phyloP scores from a whole-genome alignment of 2,329 filamentous ascomycete species.

The Cladophialophora immunda region DNA sequence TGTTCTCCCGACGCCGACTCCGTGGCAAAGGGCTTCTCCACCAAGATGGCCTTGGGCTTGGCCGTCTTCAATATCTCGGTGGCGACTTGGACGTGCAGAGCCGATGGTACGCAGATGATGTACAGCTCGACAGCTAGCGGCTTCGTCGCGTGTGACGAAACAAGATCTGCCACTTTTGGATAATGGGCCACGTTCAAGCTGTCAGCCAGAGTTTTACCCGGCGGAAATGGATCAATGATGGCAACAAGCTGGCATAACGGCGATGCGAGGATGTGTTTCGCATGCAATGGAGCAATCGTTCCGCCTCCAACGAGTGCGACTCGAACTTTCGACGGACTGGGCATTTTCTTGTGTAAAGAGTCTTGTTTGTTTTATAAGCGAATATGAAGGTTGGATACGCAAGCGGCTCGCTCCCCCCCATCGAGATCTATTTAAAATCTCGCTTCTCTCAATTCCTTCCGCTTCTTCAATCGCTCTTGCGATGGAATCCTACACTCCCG shows the following conservation, averaged over 20 bases:
- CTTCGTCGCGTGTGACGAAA: conserved; percentile 3
- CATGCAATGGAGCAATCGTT: conserved; percentile 12
- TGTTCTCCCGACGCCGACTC: background rate
- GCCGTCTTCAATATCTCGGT: background rate
- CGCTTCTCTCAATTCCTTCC: too few species aligned
- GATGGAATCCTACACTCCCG: too few species aligned
- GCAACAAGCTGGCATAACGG: conserved; percentile 10
- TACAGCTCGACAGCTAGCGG: conserved; percentile 3
- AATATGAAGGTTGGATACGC: too few species aligned
- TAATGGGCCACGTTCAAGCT: conserved; percentile 6
- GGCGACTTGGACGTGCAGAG: conserved; percentile 14
- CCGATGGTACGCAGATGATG: conserved; percentile 20
- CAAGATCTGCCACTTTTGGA: background rate
- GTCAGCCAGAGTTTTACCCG: conserved; percentile 7
- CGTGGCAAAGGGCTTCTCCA: conserved; percentile 17
- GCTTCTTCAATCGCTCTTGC: too few species aligned
- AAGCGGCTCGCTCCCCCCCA: too few species aligned
- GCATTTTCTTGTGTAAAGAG: too few species aligned
- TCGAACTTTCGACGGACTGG: background rate
- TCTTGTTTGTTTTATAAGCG: too few species aligned
- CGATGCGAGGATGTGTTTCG: background rate
- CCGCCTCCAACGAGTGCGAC: conserved; percentile 16
- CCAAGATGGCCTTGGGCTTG: conserved; percentile 8
- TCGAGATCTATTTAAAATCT: too few species aligned
- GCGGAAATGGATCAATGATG: conserved; percentile 15